phyloP scores from a whole-genome alignment of 306 rosid genomes.

The Benincasa hispida region DNA sequence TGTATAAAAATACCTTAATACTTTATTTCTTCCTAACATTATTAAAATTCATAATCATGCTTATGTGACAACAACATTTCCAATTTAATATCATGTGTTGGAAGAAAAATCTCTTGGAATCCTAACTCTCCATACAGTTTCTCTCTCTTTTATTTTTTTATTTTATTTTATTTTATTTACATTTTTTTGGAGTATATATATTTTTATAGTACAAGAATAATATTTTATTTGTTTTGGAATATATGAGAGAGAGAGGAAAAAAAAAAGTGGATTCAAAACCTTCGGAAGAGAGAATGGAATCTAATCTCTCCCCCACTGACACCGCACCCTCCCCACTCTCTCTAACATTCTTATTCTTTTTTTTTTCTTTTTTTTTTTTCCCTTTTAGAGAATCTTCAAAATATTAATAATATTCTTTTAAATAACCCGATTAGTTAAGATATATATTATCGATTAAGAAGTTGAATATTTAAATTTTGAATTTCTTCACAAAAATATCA shows the following conservation, averaged over 20 bases:
- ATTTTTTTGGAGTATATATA: too few species aligned
- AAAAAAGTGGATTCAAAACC: slow-evolving; percentile 19
- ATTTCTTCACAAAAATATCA: too few species aligned
- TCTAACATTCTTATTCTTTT: neutral
- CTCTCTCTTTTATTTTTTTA: too few species aligned
- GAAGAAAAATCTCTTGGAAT: neutral
- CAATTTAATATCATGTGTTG: neutral
- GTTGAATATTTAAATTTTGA: too few species aligned
- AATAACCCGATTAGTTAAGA: too few species aligned
- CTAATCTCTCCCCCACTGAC: slow-evolving; percentile 23
- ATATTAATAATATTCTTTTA: neutral
- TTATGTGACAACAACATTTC: neutral
- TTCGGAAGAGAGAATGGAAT: slow-evolving; percentile 70
- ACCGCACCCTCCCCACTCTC: slow-evolving; percentile 7
- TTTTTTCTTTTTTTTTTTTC: neutral
- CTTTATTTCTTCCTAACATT: neutral
- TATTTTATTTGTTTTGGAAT: neutral
- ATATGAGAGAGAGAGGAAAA: neutral
- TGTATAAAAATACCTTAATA: neutral
- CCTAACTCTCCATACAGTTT: neutral
- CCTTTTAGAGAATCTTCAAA: neutral
- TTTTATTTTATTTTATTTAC: too few species aligned
- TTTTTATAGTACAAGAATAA: too few species aligned
- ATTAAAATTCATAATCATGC: neutral
- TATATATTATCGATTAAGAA: too few species aligned